phyloP scores from a whole-genome alignment of 1,284 basidiomycete genomes.

The Sphaerobolus stellatus region DNA sequence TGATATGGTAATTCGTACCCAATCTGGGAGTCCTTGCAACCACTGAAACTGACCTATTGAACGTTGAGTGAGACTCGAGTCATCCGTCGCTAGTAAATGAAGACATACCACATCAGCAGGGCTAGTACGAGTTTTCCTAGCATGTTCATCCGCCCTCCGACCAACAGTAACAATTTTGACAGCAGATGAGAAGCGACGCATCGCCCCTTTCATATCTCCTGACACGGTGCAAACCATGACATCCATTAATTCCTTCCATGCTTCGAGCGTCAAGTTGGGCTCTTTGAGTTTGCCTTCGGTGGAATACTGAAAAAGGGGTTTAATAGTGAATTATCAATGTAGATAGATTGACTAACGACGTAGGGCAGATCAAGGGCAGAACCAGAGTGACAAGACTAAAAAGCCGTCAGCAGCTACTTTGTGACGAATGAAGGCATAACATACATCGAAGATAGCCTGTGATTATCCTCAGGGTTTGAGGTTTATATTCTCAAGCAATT shows the following conservation, averaged over 20 bases:
- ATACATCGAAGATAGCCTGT: conserved; percentile 70
- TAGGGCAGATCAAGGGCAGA: conserved; percentile 45
- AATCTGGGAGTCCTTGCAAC: conserved; percentile 92
- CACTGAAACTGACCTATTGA: conserved; percentile 73
- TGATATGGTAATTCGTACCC: conserved; percentile 30
- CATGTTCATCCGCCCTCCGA: conserved; percentile 62
- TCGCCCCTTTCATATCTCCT: conserved; percentile 75
- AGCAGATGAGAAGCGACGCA: conserved; percentile 43
- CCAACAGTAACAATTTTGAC: conserved; percentile 37
- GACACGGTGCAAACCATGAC: conserved; percentile 71
- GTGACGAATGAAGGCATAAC: conserved; percentile 17
- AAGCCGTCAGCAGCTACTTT: not conserved
- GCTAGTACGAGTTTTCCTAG: conserved; percentile 72
- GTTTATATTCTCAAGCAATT: not conserved
- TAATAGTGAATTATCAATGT: not conserved
- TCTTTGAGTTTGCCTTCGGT: conserved; percentile 94
- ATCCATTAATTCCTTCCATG: conserved; percentile 70
- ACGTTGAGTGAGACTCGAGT: not conserved
- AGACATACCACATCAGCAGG: conserved; percentile 68
- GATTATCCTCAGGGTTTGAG: not conserved
- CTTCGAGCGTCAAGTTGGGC: conserved; percentile 78
- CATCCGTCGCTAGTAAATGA: conserved; percentile 18
- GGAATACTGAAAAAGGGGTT: conserved; percentile 58
- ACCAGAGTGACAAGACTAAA: conserved; percentile 48
- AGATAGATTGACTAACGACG: conserved; percentile 23